phyloP scores from a whole-genome alignment of 345 rosid species.

The Eutrema yunnanense region DNA sequence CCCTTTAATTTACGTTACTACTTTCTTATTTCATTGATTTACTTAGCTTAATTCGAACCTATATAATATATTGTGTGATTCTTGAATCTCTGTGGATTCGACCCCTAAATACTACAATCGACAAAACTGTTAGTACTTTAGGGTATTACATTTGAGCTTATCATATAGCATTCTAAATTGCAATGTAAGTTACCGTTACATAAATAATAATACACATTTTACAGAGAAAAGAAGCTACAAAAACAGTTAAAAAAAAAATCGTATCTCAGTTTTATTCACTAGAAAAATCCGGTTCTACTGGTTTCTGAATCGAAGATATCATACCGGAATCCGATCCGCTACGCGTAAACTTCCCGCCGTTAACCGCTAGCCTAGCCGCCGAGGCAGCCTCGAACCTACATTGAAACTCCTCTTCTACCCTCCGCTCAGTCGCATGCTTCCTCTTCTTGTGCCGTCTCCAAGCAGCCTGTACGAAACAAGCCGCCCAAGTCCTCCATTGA shows the following conservation, averaged over 20 bases:
- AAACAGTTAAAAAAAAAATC: not conserved
- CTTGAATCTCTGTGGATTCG: too few relatives aligned
- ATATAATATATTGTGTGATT: too few relatives aligned
- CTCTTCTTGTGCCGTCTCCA: slow-evolving; percentile 69
- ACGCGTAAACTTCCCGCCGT: slow-evolving; percentile 31
- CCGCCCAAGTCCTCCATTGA: slow-evolving; percentile 94
- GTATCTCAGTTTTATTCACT: slow-evolving; percentile 31
- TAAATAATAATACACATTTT: not conserved
- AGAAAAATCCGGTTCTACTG: slow-evolving; percentile 78
- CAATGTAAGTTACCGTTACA: not conserved
- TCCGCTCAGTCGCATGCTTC: slow-evolving; percentile 46
- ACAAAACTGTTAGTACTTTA: too few relatives aligned
- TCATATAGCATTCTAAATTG: not conserved
- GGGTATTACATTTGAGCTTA: too few relatives aligned
- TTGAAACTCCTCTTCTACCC: slow-evolving; percentile 29
- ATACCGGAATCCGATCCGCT: slow-evolving; percentile 42
- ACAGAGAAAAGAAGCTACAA: not conserved
- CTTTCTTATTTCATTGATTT: too few relatives aligned
- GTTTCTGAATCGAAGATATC: slow-evolving; percentile 55
- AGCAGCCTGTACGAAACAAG: slow-evolving; percentile 74
- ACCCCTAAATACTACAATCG: too few relatives aligned
- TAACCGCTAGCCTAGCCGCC: slow-evolving; percentile 31
- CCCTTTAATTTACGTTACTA: too few relatives aligned
- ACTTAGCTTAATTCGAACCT: too few relatives aligned
- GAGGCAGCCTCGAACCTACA: slow-evolving; percentile 11